Evolutionary conservation across 768 basidiomycete genomes (phyloP).

Genomic region (Cystoderma amianthinum): DNA sequence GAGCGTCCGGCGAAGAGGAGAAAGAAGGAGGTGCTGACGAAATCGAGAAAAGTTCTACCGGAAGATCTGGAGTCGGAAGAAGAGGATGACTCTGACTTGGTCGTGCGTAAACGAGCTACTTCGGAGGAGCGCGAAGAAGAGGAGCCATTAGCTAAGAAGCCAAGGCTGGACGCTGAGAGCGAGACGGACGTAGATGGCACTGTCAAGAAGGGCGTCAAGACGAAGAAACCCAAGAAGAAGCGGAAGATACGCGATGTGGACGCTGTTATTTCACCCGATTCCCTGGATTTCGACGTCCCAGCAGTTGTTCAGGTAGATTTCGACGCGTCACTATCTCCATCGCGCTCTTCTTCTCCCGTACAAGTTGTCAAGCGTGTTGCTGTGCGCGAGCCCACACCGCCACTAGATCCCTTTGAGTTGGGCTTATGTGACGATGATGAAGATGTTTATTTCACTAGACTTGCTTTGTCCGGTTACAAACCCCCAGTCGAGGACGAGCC

Average conservation of each 20-base stretch:
- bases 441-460: slow-evolving; percentile 74
- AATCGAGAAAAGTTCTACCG: slow-evolving; percentile 27
- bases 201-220: slow-evolving; percentile 24
- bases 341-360: slow-evolving; percentile 42
- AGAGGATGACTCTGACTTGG: slow-evolving; percentile 32
- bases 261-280: slow-evolving; percentile 44
- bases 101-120: slow-evolving; percentile 31
- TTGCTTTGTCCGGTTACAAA: slow-evolving; percentile 41
- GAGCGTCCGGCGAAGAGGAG: slow-evolving; percentile 53
- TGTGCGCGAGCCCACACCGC: slow-evolving; percentile 34
- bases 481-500: slow-evolving; percentile 10
- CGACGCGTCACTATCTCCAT: slow-evolving; percentile 41
- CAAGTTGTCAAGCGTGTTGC: slow-evolving; percentile 23
- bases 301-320: slow-evolving; percentile 41
- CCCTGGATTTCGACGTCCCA: slow-evolving; percentile 41
- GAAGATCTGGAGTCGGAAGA: slow-evolving; percentile 57
- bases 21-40: slow-evolving; percentile 39
- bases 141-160: slow-evolving; percentile 40
- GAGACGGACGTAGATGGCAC: slow-evolving; percentile 17
- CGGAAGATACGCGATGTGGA: slow-evolving; percentile 23
- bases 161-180: slow-evolving; percentile 16
- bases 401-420: slow-evolving; percentile 44
- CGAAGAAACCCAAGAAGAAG: slow-evolving; percentile 32
- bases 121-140: slow-evolving; percentile 32
- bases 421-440: slow-evolving; percentile 83